These are phyloP conservation scores for Colletotrichum horii DNA, from an alignment of 2,329 filamentous ascomycete genomes.

Conservation along the genomic window DNA sequence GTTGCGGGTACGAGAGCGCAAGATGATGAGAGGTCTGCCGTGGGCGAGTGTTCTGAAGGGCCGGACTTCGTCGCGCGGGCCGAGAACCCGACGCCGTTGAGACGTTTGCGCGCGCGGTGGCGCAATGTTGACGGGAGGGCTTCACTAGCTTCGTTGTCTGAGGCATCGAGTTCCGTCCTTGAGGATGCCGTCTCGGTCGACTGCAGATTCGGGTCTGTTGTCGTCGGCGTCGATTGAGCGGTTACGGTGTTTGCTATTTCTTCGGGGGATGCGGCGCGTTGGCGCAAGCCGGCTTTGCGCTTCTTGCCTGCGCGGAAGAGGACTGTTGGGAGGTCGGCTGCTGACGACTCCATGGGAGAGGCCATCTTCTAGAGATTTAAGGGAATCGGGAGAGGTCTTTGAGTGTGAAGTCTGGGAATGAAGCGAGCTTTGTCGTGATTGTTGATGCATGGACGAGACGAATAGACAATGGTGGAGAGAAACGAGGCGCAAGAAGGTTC, in stretches of 20 bases:
- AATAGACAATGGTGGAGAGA: not conserved
- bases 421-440: not conserved
- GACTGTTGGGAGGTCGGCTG: slow-evolving; percentile 34
- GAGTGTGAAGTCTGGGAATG: not conserved
- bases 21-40: not conserved
- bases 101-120: slow-evolving; percentile 53
- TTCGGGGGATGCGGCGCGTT: slow-evolving; percentile 41
- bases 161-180: not conserved
- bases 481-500: not conserved
- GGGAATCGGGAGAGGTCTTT: not conserved
- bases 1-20: slow-evolving; percentile 24
- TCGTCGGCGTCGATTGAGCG: not conserved
- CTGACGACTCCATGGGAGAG: slow-evolving; percentile 23
- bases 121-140: slow-evolving; percentile 32
- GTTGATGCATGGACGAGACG: not conserved
- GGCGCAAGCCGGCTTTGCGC: slow-evolving; percentile 60
- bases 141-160: slow-evolving; percentile 12
- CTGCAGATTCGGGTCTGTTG: not conserved
- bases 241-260: slow-evolving; percentile 21
- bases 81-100: slow-evolving; percentile 63
- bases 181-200: not conserved
- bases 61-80: slow-evolving; percentile 26
- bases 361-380: slow-evolving; percentile 23
- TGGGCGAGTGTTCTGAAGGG: slow-evolving; percentile 19
- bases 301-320: slow-evolving; percentile 65